These are phyloP conservation scores for Pseudogymnoascus sp. DNA, from an alignment of 2,329 filamentous ascomycete genomes.

Conservation along the genomic window DNA sequence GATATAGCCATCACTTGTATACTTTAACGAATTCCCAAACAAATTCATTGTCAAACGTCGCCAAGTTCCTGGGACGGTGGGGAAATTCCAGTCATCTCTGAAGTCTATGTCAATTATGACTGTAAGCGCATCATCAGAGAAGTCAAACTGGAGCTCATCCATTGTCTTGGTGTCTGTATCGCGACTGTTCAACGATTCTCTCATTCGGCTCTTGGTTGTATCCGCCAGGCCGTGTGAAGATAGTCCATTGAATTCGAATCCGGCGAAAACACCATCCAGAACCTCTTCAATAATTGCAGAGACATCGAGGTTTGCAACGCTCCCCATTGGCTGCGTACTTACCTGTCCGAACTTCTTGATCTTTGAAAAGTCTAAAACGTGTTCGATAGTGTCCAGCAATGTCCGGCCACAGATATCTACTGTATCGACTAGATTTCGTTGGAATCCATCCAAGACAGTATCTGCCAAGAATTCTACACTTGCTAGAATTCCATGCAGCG, in stretches of 20 bases:
- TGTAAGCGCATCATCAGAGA: slow-evolving; percentile 28
- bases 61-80: slow-evolving; percentile 21
- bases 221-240: slow-evolving; percentile 22
- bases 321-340: slow-evolving; percentile 17
- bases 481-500: slow-evolving; percentile 42
- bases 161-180: neutral
- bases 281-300: slow-evolving; percentile 30
- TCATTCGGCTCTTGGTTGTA: slow-evolving; percentile 15
- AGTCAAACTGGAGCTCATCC: slow-evolving; percentile 21
- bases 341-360: slow-evolving; percentile 35
- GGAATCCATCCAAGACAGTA: slow-evolving; percentile 37
- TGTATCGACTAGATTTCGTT: slow-evolving; percentile 38
- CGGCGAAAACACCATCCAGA: slow-evolving; percentile 30
- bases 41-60: slow-evolving; percentile 48
- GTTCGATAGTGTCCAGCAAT: slow-evolving; percentile 45
- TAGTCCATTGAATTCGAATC: slow-evolving; percentile 26
- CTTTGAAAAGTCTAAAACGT: slow-evolving; percentile 46
- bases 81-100: slow-evolving; percentile 27
- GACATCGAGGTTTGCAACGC: slow-evolving; percentile 26
- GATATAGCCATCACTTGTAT: slow-evolving; percentile 45
- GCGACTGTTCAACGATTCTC: neutral
- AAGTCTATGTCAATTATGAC: slow-evolving; percentile 37
- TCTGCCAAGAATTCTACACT: slow-evolving; percentile 45
- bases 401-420: slow-evolving; percentile 45
- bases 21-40: slow-evolving; percentile 54